A percentile compares a stretch with the other conserved stretches of the same genome.
Evolutionary conservation across 768 basidiomycete genomes (phyloP).

Genomic region (Leccinellum rugosiceps): DNA sequence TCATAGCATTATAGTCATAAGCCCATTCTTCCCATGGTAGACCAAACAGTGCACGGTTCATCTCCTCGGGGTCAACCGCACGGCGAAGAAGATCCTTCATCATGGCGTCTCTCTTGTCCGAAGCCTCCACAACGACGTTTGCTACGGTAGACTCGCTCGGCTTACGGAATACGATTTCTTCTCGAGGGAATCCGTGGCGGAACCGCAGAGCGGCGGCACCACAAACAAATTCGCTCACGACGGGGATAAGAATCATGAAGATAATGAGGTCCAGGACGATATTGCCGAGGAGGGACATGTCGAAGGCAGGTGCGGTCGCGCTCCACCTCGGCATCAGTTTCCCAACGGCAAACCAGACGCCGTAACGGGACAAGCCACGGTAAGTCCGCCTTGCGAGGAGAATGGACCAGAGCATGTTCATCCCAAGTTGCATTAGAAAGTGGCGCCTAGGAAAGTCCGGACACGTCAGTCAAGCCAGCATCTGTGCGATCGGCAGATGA

Average conservation of each 20-base stretch:
- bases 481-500: neutral
- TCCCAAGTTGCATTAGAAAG: conserved; percentile 24
- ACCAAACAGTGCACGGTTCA: conserved; percentile 23
- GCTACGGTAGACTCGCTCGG: conserved; percentile 26
- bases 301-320: conserved; percentile 13
- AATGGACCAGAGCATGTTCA: conserved; percentile 25
- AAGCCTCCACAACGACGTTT: conserved; percentile 21
- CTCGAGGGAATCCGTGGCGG: conserved; percentile 26
- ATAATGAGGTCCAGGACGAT: conserved; percentile 24
- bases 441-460: conserved; percentile 16
- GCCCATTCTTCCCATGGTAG: conserved; percentile 34
- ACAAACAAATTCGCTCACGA: conserved; percentile 22
- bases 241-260: conserved; percentile 23
- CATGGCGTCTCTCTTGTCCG: conserved; percentile 26
- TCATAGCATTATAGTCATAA: conserved; percentile 31
- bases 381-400: conserved; percentile 24
- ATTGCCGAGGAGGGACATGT: conserved; percentile 23
- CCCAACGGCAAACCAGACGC: conserved; percentile 25
- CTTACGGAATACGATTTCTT: conserved; percentile 31
- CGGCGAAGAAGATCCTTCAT: conserved; percentile 27
- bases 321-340: conserved; percentile 15
- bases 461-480: conserved; percentile 8
- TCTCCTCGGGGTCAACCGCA: conserved; percentile 29
- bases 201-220: conserved; percentile 21
- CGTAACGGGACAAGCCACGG: conserved; percentile 26